These are phyloP conservation scores for Globisporangium lucens DNA, from an alignment of 352 stramenopile genomes.

Conservation along the genomic window DNA sequence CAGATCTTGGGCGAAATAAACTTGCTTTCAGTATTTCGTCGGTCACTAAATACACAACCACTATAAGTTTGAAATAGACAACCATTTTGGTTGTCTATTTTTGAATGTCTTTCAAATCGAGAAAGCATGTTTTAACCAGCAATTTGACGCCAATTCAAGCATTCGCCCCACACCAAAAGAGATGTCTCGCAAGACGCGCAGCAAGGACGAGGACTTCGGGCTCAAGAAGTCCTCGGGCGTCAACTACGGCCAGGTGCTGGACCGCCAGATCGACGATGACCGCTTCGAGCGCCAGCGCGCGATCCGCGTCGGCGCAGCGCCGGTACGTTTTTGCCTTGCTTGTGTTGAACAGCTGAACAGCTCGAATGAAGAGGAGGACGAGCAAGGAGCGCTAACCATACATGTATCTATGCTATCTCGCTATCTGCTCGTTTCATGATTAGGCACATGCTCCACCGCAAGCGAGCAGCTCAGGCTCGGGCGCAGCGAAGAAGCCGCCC, in stretches of 20 bases:
- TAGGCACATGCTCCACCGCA: slow-evolving; percentile 4
- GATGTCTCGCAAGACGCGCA: slow-evolving; percentile 28
- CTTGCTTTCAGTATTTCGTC: too few species aligned
- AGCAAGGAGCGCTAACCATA: neutral
- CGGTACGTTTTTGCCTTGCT: slow-evolving; percentile 22
- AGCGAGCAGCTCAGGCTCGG: neutral
- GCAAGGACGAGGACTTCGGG: slow-evolving; percentile 51
- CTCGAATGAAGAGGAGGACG: neutral
- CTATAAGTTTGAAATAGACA: too few species aligned
- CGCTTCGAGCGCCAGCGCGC: slow-evolving; percentile 76
- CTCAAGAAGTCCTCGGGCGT: slow-evolving; percentile 79
- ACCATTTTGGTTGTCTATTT: too few species aligned
- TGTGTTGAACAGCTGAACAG: neutral
- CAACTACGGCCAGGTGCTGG: slow-evolving; percentile 77
- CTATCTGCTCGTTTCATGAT: neutral
- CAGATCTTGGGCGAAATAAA: too few species aligned
- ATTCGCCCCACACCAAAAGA: too few species aligned
- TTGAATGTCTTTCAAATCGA: too few species aligned
- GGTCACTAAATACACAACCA: too few species aligned
- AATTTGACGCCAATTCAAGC: too few species aligned
- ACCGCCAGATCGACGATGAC: slow-evolving; percentile 83
- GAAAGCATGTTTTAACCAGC: too few species aligned
- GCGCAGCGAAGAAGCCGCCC: slow-evolving; percentile 19
- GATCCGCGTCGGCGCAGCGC: slow-evolving; percentile 37
- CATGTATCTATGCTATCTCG: neutral